Evolutionary conservation across 176 grass and related monocot species (phyloP), one percentile per base, ranked within the genome.

Genomic region (Cocos nucifera): DNA sequence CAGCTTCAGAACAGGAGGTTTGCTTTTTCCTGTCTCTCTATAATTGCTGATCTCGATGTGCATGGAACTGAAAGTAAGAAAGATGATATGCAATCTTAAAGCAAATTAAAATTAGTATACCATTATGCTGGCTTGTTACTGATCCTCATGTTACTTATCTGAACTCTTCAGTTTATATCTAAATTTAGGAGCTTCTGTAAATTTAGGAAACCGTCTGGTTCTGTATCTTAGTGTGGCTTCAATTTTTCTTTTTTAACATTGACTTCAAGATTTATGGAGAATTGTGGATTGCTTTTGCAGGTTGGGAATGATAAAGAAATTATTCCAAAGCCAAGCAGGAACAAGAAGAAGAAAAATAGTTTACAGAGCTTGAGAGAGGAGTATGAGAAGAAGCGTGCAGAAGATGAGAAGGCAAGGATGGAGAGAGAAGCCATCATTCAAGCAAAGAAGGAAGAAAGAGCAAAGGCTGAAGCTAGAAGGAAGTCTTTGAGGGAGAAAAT

Each of bases 401-500:
- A 92, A 61, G 78, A 81, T 28, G 88, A 86, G 79, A 89, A 88
- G 69, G 79, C 79, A 17, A 83, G 72, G 77, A 72, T 73, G 24
- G 88, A 98, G 39, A 78, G 29, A 19, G 79, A 98, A 12, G 76
- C 64, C 0, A 75, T 71, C 44, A 68, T 92, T 15, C 66, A 86
- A 48, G 82, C 74, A 19, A 92, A 70, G 76, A 71, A 64, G 20
- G 82, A 89, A 50, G 56, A 74, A 55, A 77, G 56, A 65, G 71
- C 78, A 59, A 83, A 74, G 55, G 73, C 84, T 8, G 84, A 98
- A 69, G 64, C 53, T 0, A 98, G 70, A 66, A 69, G 82, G 26
- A 86, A 79, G 62, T 66, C 80, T 4, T 57, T 81, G 71, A 92
- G 20, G 73, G 79, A 78, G 39, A 98, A 86, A 56, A 92, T 92